phyloP scores from a whole-genome alignment of 2,329 filamentous ascomycete genomes.

The Orbilia quercus region DNA sequence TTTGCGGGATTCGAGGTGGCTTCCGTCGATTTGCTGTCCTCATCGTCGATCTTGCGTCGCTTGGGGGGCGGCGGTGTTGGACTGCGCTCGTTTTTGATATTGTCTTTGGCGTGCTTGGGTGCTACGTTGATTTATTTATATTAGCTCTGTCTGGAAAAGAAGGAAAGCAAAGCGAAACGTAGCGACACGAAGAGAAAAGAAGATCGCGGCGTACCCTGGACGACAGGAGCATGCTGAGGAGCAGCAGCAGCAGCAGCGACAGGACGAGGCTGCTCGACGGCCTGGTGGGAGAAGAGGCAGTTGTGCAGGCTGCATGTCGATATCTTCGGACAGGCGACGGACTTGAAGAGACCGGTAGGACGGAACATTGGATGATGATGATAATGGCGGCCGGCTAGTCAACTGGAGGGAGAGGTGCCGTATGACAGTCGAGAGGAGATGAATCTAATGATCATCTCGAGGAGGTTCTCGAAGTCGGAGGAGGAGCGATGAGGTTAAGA shows the following conservation, averaged over 20 bases:
- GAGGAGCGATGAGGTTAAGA: conserved; percentile 12
- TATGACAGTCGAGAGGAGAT: conserved; percentile 37
- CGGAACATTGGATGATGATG: conserved; percentile 51
- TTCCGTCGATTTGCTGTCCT: conserved; percentile 39
- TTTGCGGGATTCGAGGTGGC: conserved; percentile 35
- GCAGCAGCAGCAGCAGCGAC: neutral
- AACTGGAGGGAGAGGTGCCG: conserved; percentile 25
- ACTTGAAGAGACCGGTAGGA: conserved; percentile 46
- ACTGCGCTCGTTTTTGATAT: conserved; percentile 35
- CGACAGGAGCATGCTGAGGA: neutral
- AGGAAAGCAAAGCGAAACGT: neutral
- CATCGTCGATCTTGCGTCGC: conserved; percentile 41
- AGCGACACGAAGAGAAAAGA: neutral
- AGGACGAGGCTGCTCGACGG: conserved; percentile 8
- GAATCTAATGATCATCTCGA: conserved; percentile 47
- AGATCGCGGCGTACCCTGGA: conserved; percentile 8
- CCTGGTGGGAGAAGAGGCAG: conserved; percentile 52
- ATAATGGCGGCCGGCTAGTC: conserved; percentile 55
- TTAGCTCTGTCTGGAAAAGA: conserved; percentile 3
- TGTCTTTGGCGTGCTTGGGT: conserved; percentile 12
- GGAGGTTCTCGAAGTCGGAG: conserved; percentile 4
- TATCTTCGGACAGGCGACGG: conserved; percentile 38
- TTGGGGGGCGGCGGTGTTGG: conserved; percentile 38
- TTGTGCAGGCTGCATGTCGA: conserved; percentile 46
- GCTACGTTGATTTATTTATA: neutral